Evolutionary conservation across 2,329 filamentous ascomycete species (phyloP), one percentile per base, ranked within the genome.

Genomic region (Chaetomium globosum): DNA sequence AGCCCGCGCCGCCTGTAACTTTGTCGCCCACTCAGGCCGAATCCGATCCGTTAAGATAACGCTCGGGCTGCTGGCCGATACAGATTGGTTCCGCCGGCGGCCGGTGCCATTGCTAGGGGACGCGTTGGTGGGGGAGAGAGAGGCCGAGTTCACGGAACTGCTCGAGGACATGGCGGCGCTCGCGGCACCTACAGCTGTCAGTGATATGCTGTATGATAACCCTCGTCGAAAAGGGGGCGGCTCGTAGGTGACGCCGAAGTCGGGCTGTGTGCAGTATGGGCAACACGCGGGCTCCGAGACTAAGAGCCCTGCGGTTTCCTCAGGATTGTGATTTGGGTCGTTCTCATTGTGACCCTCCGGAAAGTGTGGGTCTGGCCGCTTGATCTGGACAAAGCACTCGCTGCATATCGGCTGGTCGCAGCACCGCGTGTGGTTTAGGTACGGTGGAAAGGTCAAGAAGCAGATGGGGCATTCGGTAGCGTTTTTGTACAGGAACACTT

Each of bases 381-480:
- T 98, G 75, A 99, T 99, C 77, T 99, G 95, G 4, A 99, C 95
- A 73, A 99, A 99, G 77, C 95, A 99, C 79, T 99, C 95, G 51
- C 93, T 98, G 79, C 95, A 99, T 68, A 99, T 98, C 6, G 91
- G 84, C 75, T 99, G 95, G 72, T 97, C 93, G 77, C 95, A 99
- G 75, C 95, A 99, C 70, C 95, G 85, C 0, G 95, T 99, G 70
- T 89, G 90, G 78, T 99, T 99, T 33, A 99, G 83, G 74, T 96
- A 96, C 3, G 93, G 93, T 0, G 95, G 95, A 71, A 98, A 99
- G 72, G 93, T 96, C 61, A 98, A 82, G 75, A 98, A 97, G 80
- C 95, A 99, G 68, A 99, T 97, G 5, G 95, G 94, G 73, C 95
- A 99, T 75, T 99, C 95, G 7, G 82, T 80, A 3, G 92, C 89